Conservation (phyloP, 805 yeast genomes). For the Sporopachydermia lactativora region DNA sequence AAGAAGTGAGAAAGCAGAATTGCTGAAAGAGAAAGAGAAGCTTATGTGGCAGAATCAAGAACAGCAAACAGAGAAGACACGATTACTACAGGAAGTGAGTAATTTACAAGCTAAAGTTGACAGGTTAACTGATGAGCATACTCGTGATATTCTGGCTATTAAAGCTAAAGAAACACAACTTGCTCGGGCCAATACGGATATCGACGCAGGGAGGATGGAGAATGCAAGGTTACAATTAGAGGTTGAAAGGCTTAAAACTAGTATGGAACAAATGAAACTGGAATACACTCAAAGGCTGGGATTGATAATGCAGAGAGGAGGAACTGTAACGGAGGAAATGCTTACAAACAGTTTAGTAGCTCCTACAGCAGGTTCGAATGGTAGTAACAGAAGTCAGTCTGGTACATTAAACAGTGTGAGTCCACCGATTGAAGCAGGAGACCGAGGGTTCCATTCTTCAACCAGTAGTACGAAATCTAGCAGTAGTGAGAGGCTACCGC, state of each 20-base stretch:
- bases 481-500: neutral
- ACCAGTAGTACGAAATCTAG: neutral
- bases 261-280: conserved; percentile 5
- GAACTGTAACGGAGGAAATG: neutral
- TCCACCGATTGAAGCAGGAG: neutral
- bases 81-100: conserved; percentile 21
- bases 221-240: conserved; percentile 40
- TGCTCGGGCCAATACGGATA: conserved; percentile 42
- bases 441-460: neutral
- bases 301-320: neutral
- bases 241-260: conserved; percentile 17
- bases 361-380: neutral
- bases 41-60: conserved; percentile 18
- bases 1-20: conserved; percentile 36
- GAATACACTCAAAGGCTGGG: neutral
- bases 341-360: neutral
- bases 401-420: neutral
- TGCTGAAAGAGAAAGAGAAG: conserved; percentile 24
- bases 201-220: conserved; percentile 41
- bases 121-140: conserved; percentile 33
- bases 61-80: conserved; percentile 18
- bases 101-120: conserved; percentile 18
- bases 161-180: conserved; percentile 63
- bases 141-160: conserved; percentile 32
- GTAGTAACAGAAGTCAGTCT: neutral